Conservation (phyloP, 257 asterid genomes). For the Ophiorrhiza pumila region DNA sequence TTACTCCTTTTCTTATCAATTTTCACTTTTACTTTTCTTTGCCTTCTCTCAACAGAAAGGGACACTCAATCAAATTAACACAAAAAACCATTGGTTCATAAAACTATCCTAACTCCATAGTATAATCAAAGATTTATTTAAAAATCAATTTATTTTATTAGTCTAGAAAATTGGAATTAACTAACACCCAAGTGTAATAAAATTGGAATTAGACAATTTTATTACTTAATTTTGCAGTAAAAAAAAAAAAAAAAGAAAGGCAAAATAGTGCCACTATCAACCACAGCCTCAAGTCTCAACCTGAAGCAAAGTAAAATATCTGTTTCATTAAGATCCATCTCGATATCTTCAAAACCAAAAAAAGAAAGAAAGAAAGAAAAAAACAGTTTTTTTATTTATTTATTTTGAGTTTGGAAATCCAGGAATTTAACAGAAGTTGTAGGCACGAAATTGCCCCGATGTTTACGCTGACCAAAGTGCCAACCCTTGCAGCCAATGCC, state of each 20-base stretch:
- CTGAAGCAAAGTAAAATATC: not conserved
- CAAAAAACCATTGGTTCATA: slow-evolving; percentile 3
- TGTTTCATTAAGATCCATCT: not conserved
- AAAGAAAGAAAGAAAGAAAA: too few relatives aligned
- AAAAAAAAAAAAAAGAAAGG: not conserved
- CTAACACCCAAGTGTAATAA: not conserved
- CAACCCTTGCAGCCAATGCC: too few relatives aligned
- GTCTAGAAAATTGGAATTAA: not conserved
- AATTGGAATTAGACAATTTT: not conserved
- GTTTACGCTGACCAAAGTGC: not conserved
- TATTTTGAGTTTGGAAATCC: too few relatives aligned
- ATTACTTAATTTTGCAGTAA: not conserved
- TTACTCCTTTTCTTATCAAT: not conserved
- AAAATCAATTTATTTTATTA: not conserved
- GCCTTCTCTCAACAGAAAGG: not conserved
- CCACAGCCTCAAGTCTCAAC: not conserved
- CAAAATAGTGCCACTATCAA: not conserved
- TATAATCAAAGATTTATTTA: not conserved
- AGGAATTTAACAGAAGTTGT: not conserved
- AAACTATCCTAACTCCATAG: not conserved
- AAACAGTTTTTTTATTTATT: too few relatives aligned
- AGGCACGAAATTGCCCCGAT: not conserved
- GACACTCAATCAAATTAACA: not conserved
- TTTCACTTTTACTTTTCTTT: not conserved
- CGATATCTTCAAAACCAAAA: not conserved